Evolutionary conservation across 805 yeast species (phyloP).

Genomic region (Starmerella floris): DNA sequence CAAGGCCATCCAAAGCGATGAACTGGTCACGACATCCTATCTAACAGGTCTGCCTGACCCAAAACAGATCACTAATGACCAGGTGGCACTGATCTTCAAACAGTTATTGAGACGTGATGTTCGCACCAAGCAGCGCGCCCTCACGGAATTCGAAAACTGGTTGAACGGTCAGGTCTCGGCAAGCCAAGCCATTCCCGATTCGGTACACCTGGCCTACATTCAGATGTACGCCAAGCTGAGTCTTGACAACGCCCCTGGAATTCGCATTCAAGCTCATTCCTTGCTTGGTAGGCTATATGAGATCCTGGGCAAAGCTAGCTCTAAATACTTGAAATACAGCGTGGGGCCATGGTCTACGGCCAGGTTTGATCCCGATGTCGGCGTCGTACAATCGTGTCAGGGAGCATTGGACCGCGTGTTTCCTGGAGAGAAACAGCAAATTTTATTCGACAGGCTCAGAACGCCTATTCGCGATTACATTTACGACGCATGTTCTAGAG

Average conservation of each 20-base stretch:
- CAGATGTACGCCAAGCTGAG: constrained; percentile 73
- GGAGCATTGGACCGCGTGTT: constrained; percentile 42
- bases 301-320: constrained; percentile 40
- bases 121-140: constrained; percentile 73
- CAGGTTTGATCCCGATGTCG: constrained; percentile 51
- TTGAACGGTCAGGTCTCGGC: constrained; percentile 15
- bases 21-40: constrained; percentile 55
- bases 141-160: constrained; percentile 36
- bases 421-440: constrained; percentile 39
- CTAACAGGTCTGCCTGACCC: constrained; percentile 70
- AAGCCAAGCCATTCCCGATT: constrained; percentile 34
- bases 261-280: constrained; percentile 50
- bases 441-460: constrained; percentile 48
- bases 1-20: constrained; percentile 1
- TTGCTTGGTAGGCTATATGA: constrained; percentile 45
- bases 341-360: constrained; percentile 68
- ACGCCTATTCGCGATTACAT: constrained; percentile 44
- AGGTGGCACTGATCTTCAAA: constrained; percentile 54
- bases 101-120: constrained; percentile 65
- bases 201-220: constrained; percentile 50
- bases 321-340: constrained; percentile 55
- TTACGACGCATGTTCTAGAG: constrained; percentile 40
- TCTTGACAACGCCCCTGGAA: constrained; percentile 52
- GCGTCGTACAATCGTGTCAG: constrained; percentile 41
- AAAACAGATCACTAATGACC: constrained; percentile 35